Conservation (phyloP, 805 yeast species). For the Starmerella bacillaris region DNA sequence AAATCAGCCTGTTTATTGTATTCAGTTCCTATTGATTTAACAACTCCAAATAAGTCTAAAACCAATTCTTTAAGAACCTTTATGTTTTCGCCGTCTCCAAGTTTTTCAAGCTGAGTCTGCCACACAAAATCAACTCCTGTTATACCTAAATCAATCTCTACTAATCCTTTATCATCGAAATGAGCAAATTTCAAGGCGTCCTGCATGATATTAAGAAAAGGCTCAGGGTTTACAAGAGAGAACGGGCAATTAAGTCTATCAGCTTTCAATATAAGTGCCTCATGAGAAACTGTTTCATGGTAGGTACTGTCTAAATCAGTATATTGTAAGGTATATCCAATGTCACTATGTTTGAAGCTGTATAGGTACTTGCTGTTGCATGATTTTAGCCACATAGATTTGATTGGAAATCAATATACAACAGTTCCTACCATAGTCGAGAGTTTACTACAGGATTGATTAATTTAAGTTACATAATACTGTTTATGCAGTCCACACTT, state of each 20-base stretch:
- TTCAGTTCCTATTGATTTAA: not conserved
- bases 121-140: slow-evolving; percentile 2
- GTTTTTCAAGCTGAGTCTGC: slow-evolving; percentile 1
- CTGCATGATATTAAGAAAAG: slow-evolving; percentile 1
- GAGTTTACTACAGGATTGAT: no score
- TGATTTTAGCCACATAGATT: slow-evolving; percentile 8
- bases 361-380: slow-evolving; percentile 1
- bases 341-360: not conserved
- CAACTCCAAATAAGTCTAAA: not conserved
- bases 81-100: not conserved
- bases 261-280: slow-evolving; percentile 4
- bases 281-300: slow-evolving; percentile 1
- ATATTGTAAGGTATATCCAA: slow-evolving; percentile 2
- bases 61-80: not conserved
- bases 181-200: not conserved
- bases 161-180: not conserved
- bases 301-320: slow-evolving; percentile 4
- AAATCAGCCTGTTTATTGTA: not conserved
- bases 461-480: no score
- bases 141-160: not conserved
- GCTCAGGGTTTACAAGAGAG: slow-evolving; percentile 3
- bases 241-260: slow-evolving; percentile 4
- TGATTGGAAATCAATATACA: no score
- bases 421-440: no score
- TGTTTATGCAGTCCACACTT: no score